These are phyloP conservation scores for Bacterosira constricta DNA, from an alignment of 108 stramenopile genomes.

Conservation along the genomic window DNA sequence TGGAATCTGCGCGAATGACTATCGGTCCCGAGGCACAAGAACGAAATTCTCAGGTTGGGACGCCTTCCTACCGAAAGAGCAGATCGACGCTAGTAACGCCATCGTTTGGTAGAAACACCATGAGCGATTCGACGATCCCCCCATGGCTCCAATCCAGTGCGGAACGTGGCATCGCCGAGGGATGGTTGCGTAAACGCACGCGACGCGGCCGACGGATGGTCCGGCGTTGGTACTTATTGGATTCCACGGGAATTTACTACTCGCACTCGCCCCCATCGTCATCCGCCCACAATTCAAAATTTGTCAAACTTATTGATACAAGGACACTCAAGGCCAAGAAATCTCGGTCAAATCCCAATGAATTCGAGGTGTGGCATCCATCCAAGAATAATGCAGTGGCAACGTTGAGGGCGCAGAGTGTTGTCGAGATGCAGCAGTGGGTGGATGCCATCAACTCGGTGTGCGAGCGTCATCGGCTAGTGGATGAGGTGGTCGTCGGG, in stretches of 20 bases:
- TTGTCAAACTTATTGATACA: constrained; percentile 1
- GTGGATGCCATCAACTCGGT: constrained; percentile 9
- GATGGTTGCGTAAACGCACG: constrained; percentile 27
- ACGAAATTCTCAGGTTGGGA: too few species aligned
- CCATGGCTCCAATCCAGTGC: too few species aligned
- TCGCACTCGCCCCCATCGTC: constrained; percentile 10
- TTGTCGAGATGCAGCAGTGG: constrained; percentile 4
- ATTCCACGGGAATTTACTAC: constrained; percentile 10
- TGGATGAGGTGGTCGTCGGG: constrained; percentile 6
- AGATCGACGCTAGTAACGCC: too few species aligned
- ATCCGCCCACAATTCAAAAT: neutral
- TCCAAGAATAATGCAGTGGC: neutral
- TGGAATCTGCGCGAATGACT: neutral
- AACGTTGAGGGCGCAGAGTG: constrained; percentile 1
- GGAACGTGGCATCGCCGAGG: constrained; percentile 8
- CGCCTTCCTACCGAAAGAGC: too few species aligned
- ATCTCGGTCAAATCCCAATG: neutral
- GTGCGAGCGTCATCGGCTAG: neutral
- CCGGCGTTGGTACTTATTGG: constrained; percentile 4
- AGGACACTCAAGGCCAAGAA: neutral
- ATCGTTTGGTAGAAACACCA: too few species aligned
- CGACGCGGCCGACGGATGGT: constrained; percentile 5
- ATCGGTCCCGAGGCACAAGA: neutral
- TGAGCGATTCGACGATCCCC: too few species aligned
- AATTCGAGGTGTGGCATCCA: constrained; percentile 1